Base-by-base conservation (phyloP, 176 grass and related monocot species). In the Leersia perrieri region DNA sequence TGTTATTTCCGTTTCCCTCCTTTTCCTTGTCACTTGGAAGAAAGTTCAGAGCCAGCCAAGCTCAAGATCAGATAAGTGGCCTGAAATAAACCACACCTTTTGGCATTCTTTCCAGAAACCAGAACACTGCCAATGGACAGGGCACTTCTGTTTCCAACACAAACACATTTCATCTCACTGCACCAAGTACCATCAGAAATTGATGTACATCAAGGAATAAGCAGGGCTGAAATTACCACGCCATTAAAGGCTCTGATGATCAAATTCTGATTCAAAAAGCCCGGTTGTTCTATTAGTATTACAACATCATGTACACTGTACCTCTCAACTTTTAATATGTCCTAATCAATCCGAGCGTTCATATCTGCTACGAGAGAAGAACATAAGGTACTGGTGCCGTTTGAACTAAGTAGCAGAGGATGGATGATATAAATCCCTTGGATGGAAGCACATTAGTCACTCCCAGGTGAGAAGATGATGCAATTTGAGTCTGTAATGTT, bases 11-110 rank as follows among this genome's bases (percentile, higher is more conserved):
- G n/a, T n/a, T n/a, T n/a, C n/a, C n/a, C n/a, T n/a, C 9, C 26
- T 18, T 25, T 61, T 20, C 47, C 13, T 36, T 62, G 49, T 49
- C 63, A 3, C 57, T 32, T 29, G 34, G 3, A 3, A 39, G 69
- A 84, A 84, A 75, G 30, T 72, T 63, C 66, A 57, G 55, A 82
- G 13, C 28, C 40, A 70, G 20, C 47, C 49, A 67, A 34, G 14
- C 7, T 20, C 44, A 67, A 34, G 14, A 4, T 20, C 44, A 73
- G n/a, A 79, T 70, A 64, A 39, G 33, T 77, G 79, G 86, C 6
- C 41, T 63, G 69, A 63, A 28, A 49, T 47, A 27, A 33, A 15
- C 33, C 5, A 57, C 41, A 33, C 12, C 9, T 15, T 66, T 3
- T 4, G 60, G 34, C 15, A 67, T 27, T 22, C 35, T 72, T 58